These are phyloP conservation scores for Ramaria sp. DNA, from an alignment of 768 basidiomycete species.

Conservation along the genomic window DNA sequence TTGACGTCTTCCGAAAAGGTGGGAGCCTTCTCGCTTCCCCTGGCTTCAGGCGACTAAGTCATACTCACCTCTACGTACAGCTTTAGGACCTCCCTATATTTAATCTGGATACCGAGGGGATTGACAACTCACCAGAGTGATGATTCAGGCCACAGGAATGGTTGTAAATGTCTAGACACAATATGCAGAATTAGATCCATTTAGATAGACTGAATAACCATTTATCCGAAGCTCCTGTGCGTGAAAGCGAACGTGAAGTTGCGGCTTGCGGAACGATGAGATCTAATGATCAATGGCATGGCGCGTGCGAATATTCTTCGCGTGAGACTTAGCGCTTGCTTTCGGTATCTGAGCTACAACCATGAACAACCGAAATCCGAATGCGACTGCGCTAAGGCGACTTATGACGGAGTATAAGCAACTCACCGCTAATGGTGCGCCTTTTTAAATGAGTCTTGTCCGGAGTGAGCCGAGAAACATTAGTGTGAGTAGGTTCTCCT, in stretches of 20 bases:
- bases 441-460: neutral
- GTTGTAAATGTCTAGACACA: too few relatives aligned
- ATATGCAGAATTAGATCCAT: neutral
- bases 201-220: neutral
- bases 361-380: conserved; percentile 15
- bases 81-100: conserved; percentile 44
- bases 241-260: neutral
- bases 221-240: neutral
- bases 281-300: too few relatives aligned
- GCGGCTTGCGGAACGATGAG: neutral
- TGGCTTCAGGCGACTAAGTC: neutral
- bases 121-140: too few relatives aligned
- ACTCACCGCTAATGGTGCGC: conserved; percentile 63
- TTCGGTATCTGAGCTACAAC: neutral
- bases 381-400: conserved; percentile 67
- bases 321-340: neutral
- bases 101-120: conserved; percentile 13
- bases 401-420: conserved; percentile 93
- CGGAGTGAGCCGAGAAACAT: neutral
- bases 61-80: conserved; percentile 16
- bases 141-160: too few relatives aligned
- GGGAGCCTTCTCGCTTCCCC: conserved; percentile 11
- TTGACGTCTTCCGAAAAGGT: conserved; percentile 70
- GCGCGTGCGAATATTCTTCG: too few relatives aligned
- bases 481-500: conserved; percentile 48